phyloP scores from a whole-genome alignment of 345 rosid genomes.

The Cardamine occulta region DNA sequence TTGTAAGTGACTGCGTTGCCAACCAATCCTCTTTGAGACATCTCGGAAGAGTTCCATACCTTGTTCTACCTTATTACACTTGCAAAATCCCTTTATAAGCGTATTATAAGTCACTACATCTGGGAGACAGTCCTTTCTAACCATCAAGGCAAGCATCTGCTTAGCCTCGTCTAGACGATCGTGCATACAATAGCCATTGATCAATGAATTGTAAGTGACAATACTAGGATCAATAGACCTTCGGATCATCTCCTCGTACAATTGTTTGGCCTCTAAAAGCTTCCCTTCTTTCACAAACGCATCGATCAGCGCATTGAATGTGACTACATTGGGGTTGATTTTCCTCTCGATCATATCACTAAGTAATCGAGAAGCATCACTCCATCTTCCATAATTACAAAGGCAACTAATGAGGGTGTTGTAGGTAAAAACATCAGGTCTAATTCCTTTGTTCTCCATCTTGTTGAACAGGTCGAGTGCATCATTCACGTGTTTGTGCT shows the following conservation, averaged over 20 bases:
- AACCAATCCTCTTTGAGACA: constrained; percentile 34
- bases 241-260: background rate
- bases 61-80: constrained; percentile 26
- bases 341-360: background rate
- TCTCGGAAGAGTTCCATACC: constrained; percentile 34
- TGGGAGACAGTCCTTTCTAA: constrained; percentile 4
- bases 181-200: background rate
- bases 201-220: background rate
- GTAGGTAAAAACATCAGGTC: background rate
- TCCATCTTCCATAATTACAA: constrained; percentile 1
- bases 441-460: background rate
- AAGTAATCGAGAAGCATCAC: background rate
- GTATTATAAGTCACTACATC: constrained; percentile 7
- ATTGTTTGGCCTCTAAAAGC: background rate
- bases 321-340: background rate
- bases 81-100: constrained; percentile 39
- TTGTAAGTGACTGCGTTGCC: background rate
- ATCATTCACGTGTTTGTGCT: background rate
- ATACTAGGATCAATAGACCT: background rate
- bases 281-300: background rate
- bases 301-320: background rate
- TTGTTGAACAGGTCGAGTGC: background rate
- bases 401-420: constrained; percentile 2
- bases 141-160: background rate
- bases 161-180: constrained; percentile 6